Base-by-base conservation (phyloP, 2,329 filamentous ascomycete genomes). In the Sclerotiophoma versabilis region DNA sequence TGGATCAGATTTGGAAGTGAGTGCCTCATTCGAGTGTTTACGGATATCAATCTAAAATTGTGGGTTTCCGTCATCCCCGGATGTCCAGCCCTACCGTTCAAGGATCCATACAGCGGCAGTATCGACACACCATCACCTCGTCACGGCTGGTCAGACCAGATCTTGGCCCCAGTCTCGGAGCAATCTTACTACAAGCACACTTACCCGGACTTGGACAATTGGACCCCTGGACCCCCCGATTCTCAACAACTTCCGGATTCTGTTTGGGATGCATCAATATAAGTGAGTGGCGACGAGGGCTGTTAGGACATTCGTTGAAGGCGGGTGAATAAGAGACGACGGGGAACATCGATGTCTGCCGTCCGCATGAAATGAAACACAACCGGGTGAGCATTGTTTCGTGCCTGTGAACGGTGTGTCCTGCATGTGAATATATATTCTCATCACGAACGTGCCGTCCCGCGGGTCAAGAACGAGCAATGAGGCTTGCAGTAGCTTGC, bases 1-100 rank as follows among this genome's bases (percentile, higher is more conserved):
- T 45, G 32, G 22, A 33, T 36, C 12, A 14, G 8, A 19, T 22
- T 27, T 44, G 2, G 32, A 49, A 41, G 39, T 29, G 34, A 36
- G 14, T 15, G 46, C 23, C 33, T 41, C 20, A 49, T 54, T 45
- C 45, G 17, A 49, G 51, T 49, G 39, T 45, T 45, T 54, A 33
- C n/a, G 33, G 36, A 26, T 19, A 29, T 49, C 34, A 37, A 52
- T 53, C 34, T 54, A 66, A 32, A 20, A 36, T 37, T 41, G 33
- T 57, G 54, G 57, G 50, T 53, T 49, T 49, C 64, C 63, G 57
- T 54, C 52, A 57, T 62, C 63, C 59, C 54, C 62, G 57, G 41
- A 34, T 30, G 37, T 50, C 43, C 53, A 49, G 38, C 26, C 25
- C 48, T 52, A 34, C 20, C 44, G 34, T 51, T 54, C 57, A 63